phyloP scores from a whole-genome alignment of 345 rosid genomes.

The Bruguiera gymnorhiza region DNA sequence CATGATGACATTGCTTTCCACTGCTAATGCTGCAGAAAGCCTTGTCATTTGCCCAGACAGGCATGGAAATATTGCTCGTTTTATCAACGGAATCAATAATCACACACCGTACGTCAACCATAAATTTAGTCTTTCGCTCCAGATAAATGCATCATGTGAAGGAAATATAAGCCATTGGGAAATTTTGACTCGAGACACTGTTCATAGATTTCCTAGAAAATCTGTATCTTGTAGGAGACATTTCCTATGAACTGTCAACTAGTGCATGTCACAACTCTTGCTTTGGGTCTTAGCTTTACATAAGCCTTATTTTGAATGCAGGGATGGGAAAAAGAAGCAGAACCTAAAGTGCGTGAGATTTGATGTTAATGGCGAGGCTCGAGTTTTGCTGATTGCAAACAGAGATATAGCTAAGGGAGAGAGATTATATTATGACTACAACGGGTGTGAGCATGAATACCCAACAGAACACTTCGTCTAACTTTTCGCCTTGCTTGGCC shows the following conservation, averaged over 20 bases:
- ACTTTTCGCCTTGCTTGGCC: not conserved
- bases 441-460: constrained; percentile 31
- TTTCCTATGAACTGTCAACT: too few relatives aligned
- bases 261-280: not conserved
- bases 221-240: too few relatives aligned
- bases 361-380: constrained; percentile 22
- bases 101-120: constrained; percentile 19
- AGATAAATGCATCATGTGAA: not conserved
- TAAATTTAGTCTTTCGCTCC: not conserved
- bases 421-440: constrained; percentile 28
- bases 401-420: constrained; percentile 32
- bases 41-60: constrained; percentile 29
- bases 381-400: constrained; percentile 30
- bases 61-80: constrained; percentile 30
- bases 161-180: not conserved
- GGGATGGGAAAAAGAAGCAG: constrained; percentile 36
- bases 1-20: constrained; percentile 32
- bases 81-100: constrained; percentile 34
- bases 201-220: too few relatives aligned
- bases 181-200: too few relatives aligned
- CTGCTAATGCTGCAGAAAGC: constrained; percentile 22
- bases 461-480: constrained; percentile 32
- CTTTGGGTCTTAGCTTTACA: not conserved
- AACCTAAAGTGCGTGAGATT: constrained; percentile 33
- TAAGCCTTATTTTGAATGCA: constrained; percentile 9